Conservation (phyloP, 1,284 basidiomycete species). For the Ustilago loliicola region DNA sequence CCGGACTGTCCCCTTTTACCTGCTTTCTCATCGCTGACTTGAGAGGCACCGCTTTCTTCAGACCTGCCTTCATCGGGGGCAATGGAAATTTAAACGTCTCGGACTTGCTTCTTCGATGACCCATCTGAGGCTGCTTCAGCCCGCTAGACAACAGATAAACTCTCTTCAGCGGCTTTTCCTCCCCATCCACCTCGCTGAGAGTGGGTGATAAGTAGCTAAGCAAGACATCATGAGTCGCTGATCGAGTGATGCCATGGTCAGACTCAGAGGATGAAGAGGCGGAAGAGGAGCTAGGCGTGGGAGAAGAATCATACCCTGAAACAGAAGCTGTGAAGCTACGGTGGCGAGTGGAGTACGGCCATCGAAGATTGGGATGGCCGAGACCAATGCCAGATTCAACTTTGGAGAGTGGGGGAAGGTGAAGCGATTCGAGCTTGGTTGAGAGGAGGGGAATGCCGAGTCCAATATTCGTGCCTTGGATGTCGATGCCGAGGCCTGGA, state of each 20-base stretch:
- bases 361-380: conserved; percentile 73
- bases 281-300: conserved; percentile 16
- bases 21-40: conserved; percentile 25
- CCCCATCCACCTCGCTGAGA: neutral
- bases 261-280: conserved; percentile 11
- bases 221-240: conserved; percentile 37
- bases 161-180: conserved; percentile 2
- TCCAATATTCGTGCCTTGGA: conserved; percentile 21
- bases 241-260: neutral
- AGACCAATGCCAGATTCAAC: conserved; percentile 73
- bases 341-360: conserved; percentile 33
- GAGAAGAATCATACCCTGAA: conserved; percentile 27
- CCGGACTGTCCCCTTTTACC: neutral
- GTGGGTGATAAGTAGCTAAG: conserved; percentile 31
- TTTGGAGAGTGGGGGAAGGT: neutral
- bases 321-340: conserved; percentile 10
- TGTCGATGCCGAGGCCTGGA: conserved; percentile 11
- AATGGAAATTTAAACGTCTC: conserved; percentile 45
- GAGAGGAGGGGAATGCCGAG: conserved; percentile 79
- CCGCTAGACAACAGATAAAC: conserved; percentile 40
- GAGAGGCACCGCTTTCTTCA: neutral
- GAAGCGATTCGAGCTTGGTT: conserved; percentile 79
- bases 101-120: conserved; percentile 17
- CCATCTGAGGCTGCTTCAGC: conserved; percentile 13
- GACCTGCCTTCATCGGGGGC: conserved; percentile 17